Percentiles rank a stretch among this genome's conserved stretches.
phyloP scores from a whole-genome alignment of 2,329 filamentous ascomycete genomes.

The Aureobasidium sp. region DNA sequence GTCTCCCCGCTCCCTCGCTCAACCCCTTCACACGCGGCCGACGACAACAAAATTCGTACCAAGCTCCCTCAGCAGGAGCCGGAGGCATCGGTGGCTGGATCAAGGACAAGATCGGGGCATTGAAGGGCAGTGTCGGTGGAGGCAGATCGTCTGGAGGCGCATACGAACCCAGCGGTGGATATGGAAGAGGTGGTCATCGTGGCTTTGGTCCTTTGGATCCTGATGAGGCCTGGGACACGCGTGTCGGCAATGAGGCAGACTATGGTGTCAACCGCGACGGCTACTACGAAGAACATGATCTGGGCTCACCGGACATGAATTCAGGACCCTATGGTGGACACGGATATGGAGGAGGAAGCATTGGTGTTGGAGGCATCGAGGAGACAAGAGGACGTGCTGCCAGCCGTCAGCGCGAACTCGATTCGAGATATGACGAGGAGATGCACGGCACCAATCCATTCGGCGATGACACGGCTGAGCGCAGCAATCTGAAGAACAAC shows the following conservation, averaged over 20 bases:
- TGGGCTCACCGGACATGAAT: slow-evolving; percentile 48
- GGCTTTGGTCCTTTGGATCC: slow-evolving; percentile 67
- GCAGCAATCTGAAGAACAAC: slow-evolving; percentile 61
- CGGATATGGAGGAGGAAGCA: slow-evolving; percentile 29
- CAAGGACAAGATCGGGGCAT: slow-evolving; percentile 55
- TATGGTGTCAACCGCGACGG: slow-evolving; percentile 32
- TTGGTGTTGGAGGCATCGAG: slow-evolving; percentile 22
- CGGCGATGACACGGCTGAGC: slow-evolving; percentile 56
- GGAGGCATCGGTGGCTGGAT: slow-evolving; percentile 68
- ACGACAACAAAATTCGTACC: slow-evolving; percentile 27
- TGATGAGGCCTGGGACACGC: slow-evolving; percentile 78
- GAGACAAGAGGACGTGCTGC: slow-evolving; percentile 39
- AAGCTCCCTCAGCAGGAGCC: slow-evolving; percentile 48
- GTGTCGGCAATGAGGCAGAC: slow-evolving; percentile 68
- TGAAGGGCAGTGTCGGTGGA: slow-evolving; percentile 49
- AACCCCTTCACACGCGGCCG: slow-evolving; percentile 56
- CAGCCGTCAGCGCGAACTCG: slow-evolving; percentile 42
- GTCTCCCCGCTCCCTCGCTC: slow-evolving; percentile 64
- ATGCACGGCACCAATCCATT: slow-evolving; percentile 56
- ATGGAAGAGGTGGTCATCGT: slow-evolving; percentile 34
- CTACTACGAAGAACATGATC: slow-evolving; percentile 73
- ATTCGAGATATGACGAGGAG: slow-evolving; percentile 41
- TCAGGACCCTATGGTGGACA: slow-evolving; percentile 34
- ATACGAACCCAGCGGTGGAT: slow-evolving; percentile 30
- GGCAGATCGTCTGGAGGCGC: slow-evolving; percentile 55